Evolutionary conservation across 768 basidiomycete genomes (phyloP).

Genomic region (Rhizopogon roseolus): DNA sequence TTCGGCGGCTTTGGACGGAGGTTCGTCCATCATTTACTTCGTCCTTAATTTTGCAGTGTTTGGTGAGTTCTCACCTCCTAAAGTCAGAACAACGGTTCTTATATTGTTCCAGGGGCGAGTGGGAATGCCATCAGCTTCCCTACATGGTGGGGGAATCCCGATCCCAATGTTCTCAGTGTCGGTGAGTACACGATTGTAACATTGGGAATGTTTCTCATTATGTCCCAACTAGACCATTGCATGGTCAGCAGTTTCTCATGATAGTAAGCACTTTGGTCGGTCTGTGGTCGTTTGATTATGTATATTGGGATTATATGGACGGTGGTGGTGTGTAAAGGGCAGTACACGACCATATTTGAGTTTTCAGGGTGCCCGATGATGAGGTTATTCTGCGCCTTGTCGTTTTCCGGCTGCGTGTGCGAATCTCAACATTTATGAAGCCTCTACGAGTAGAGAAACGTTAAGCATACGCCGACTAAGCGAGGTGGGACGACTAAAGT

Average conservation of each 20-base stretch:
- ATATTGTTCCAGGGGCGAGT: slow-evolving; percentile 33
- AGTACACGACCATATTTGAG: background rate
- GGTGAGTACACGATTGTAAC: background rate
- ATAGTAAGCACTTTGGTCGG: background rate
- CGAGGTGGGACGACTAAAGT: background rate
- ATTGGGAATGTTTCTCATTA: background rate
- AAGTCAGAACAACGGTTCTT: slow-evolving; percentile 19
- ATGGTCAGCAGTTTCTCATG: background rate
- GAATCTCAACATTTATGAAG: background rate
- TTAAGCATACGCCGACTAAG: background rate
- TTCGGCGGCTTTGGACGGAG: slow-evolving; percentile 46
- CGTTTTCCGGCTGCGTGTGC: background rate
- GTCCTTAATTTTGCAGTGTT: slow-evolving; percentile 36
- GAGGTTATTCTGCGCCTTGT: background rate
- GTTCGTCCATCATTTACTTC: slow-evolving; percentile 44
- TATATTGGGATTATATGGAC: too few relatives aligned
- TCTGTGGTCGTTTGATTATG: background rate
- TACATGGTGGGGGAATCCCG: slow-evolving; percentile 38
- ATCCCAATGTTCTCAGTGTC: slow-evolving; percentile 7
- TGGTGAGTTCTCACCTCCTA: slow-evolving; percentile 9
- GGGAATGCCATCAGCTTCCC: slow-evolving; percentile 40
- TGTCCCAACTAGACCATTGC: background rate
- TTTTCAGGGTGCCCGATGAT: background rate
- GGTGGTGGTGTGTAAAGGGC: background rate
- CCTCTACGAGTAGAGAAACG: background rate